A percentile compares a stretch with the other conserved stretches of the same genome.
Evolutionary conservation across 352 stramenopile species (phyloP).

Genomic region (Phytophthora ohioensis): DNA sequence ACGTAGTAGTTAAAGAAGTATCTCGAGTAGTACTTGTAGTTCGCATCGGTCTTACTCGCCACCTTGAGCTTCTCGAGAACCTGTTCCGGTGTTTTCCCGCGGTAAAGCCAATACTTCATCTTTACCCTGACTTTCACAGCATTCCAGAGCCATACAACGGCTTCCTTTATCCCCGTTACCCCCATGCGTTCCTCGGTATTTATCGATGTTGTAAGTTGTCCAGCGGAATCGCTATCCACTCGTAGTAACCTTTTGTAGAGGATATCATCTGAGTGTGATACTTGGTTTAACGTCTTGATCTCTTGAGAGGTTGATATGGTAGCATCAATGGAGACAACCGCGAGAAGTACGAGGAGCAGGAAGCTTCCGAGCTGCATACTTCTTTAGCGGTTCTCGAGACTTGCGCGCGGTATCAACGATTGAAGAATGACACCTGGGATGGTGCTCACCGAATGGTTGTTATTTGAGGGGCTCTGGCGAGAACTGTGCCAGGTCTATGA

Average conservation of each 20-base stretch:
- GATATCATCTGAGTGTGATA: background rate
- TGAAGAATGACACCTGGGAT: constrained; percentile 11
- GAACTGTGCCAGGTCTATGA: constrained; percentile 4
- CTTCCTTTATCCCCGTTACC: background rate
- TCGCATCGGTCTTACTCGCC: constrained; percentile 8
- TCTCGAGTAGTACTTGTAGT: constrained; percentile 36
- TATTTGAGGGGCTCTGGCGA: background rate
- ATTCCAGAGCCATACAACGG: background rate
- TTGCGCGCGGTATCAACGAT: background rate
- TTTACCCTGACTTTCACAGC: constrained; percentile 17
- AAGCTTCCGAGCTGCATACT: background rate
- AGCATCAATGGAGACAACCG: background rate
- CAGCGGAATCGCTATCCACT: background rate
- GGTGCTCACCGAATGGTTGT: constrained; percentile 14
- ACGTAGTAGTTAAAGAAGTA: constrained; percentile 35
- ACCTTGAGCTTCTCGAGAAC: constrained; percentile 25
- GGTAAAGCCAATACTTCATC: constrained; percentile 20
- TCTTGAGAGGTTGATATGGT: background rate
- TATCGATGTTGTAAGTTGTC: background rate
- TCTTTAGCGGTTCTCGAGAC: background rate
- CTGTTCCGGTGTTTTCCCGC: constrained; percentile 8
- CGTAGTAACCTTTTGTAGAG: background rate
- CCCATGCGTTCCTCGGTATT: background rate
- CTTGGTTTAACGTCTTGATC: too few species aligned
- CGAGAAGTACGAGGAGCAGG: constrained; percentile 1